Conservation (phyloP, 495 filamentous ascomycete genomes). For the Penicillium paxilli region DNA sequence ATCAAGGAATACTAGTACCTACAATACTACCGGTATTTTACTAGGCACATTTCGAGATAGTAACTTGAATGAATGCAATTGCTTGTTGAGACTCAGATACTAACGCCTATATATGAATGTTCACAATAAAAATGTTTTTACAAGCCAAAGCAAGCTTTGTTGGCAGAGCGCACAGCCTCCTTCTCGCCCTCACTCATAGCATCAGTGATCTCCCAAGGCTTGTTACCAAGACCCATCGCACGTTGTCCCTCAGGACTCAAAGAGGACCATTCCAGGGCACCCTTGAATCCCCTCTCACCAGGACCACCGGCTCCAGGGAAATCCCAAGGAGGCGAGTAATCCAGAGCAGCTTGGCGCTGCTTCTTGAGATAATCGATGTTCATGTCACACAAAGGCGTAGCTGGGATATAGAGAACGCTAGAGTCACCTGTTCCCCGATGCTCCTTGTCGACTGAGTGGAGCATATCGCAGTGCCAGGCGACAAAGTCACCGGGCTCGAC, state of each 20-base stretch:
- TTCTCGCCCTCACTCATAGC: slow-evolving; percentile 55
- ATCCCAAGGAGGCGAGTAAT: slow-evolving; percentile 56
- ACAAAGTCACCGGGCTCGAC: slow-evolving; percentile 86
- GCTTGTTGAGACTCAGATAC: background rate
- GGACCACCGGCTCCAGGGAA: slow-evolving; percentile 58
- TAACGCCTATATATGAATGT: background rate
- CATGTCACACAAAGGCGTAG: slow-evolving; percentile 73
- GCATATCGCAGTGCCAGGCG: slow-evolving; percentile 84
- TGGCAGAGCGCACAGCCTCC: slow-evolving; percentile 57
- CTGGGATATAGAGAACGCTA: slow-evolving; percentile 84
- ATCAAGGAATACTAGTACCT: too few species aligned
- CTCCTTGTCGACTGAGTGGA: slow-evolving; percentile 79
- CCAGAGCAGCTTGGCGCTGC: slow-evolving; percentile 59
- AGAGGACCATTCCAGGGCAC: slow-evolving; percentile 39
- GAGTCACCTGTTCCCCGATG: slow-evolving; percentile 71
- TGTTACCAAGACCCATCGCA: slow-evolving; percentile 58
- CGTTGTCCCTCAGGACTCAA: slow-evolving; percentile 48
- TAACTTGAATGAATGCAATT: background rate
- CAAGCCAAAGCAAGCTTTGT: slow-evolving; percentile 49
- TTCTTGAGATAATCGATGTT: slow-evolving; percentile 69
- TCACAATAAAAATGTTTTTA: slow-evolving; percentile 4
- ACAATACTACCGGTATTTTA: too few species aligned
- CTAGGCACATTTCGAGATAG: too few species aligned
- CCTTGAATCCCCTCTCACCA: slow-evolving; percentile 44
- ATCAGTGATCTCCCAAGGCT: slow-evolving; percentile 47